A percentile compares a stretch with the other conserved stretches of the same genome.
phyloP scores from a whole-genome alignment of 2,329 filamentous ascomycete genomes.

The Rhexocercosporidium sp. region DNA sequence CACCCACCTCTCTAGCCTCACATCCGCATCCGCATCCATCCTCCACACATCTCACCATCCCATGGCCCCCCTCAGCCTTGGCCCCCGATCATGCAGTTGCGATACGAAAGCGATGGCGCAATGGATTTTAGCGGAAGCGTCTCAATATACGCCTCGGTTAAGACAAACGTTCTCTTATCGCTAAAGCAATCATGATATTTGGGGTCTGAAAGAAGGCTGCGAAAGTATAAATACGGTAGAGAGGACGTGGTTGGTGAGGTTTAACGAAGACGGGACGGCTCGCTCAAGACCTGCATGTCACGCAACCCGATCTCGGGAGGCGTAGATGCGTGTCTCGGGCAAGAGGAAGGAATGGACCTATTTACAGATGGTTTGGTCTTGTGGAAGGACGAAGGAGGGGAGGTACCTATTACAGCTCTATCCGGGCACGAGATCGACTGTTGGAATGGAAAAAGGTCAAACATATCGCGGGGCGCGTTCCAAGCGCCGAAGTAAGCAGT shows the following conservation, averaged over 20 bases:
- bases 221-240: neutral
- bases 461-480: neutral
- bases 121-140: neutral
- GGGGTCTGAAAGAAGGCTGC: neutral
- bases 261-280: constrained; percentile 3
- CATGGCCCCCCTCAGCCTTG: neutral
- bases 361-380: neutral
- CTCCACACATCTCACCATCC: neutral
- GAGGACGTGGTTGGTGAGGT: neutral
- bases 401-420: too few relatives aligned
- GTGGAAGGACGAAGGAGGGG: neutral
- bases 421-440: neutral
- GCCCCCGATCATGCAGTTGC: neutral
- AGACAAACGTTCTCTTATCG: neutral
- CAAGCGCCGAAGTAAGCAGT: neutral
- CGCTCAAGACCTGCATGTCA: neutral
- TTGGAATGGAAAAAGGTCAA: neutral
- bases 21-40: neutral
- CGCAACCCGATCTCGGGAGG: neutral
- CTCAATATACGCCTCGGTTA: neutral
- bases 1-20: neutral
- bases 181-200: neutral
- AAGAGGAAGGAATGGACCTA: neutral
- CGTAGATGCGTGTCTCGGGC: neutral
- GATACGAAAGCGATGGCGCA: neutral